Base-by-base conservation (phyloP, 2,329 filamentous ascomycete species). In the Chaetothyriales sp. region DNA sequence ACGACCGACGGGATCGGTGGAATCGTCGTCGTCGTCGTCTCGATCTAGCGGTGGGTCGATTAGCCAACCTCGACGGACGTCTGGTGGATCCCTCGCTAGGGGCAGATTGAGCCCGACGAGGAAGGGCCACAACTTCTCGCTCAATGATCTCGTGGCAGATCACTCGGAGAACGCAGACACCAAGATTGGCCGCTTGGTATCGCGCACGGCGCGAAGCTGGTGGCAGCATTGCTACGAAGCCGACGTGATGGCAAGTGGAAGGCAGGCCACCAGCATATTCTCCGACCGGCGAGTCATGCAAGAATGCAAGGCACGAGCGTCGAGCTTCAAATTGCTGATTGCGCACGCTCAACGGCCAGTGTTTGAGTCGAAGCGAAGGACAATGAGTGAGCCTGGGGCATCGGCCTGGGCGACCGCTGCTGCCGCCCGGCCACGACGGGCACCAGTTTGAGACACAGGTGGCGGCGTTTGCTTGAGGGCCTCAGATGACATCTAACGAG, bases 191-290 rank as follows among this genome's bases (percentile, higher is more conserved):
- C 89, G 87, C 63, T 94, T 94, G 76, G 89, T 97, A 19, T 85
- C 89, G 15, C 84, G 82, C 56, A 90, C 97, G 9, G 90, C 89
- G 1, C 78, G 92, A 44, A 97, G 90, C 88, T 98, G 92, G 92
- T 97, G 95, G 68, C 86, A 81, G 8, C 81, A 85, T 49, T 95
- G 90, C 72, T 97, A 95, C 66, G 90, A 95, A 68, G 80, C 77
- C 52, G 75, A 77, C 4, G 73, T 82, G 7, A 67, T 78, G 54
- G 65, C 67, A 1, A 68, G 75, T 54, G 66, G 71, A 48, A 65
- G 73, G 48, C 69, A 72, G 47, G 70, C 72, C 46, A 78, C 68
- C 54, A 83, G 85, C 65, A 86, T 97, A 59, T 97, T 89, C 84
- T 77, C 75, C 46, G 85, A 95, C 64, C 78, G 76, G 51, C 76